Evolutionary conservation across 768 basidiomycete genomes (phyloP), one percentile per base, ranked within the genome.

Genomic region (Lentinus tigrinus): DNA sequence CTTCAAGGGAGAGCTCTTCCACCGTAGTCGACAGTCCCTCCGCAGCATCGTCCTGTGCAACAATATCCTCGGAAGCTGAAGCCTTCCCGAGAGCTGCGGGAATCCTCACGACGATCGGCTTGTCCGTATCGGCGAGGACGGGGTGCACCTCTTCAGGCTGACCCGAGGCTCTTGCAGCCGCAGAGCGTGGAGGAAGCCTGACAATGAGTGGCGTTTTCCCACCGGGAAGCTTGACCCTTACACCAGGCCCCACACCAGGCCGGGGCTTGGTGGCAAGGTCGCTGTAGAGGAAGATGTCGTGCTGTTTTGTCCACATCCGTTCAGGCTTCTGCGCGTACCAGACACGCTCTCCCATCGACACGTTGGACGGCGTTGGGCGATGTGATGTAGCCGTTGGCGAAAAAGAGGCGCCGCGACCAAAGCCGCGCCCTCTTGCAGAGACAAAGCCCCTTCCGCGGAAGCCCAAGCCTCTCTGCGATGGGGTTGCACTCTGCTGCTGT

Each of bases 301-400:
- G 83, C 53, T 91, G 89, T 67, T 91, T 92, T 9, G 91, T 93
- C 90, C 90, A 93, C 64, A 85, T 79, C 44, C 80, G 80, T 66
- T 93, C 91, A 9, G 90, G 90, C 69, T 89, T 91, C 81, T 83
- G 82, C 8, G 81, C 73, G 66, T 81, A 91, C 84, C 89, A 89
- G 42, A 81, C 77, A 48, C 83, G 83, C 17, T 77, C 80, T 34
- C 58, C 65, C 59, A n/a, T 61, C 5, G 68, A 63, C 23, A 64
- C 31, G 57, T 66, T 64, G 31, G 69, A 56, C 9, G 64, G 11
- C 49, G 69, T 61, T 26, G 72, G 67, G 26, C 70, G 60, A 3
- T 37, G 54, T 9, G 78, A 58, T 60, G 62, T 57, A 11, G 43
- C 24, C 11, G 54, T 14, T 1, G 62, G 58, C 2, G 62, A 56